Evolutionary conservation across 768 basidiomycete genomes (phyloP).

Genomic region (Termitomyces eurrhizus): DNA sequence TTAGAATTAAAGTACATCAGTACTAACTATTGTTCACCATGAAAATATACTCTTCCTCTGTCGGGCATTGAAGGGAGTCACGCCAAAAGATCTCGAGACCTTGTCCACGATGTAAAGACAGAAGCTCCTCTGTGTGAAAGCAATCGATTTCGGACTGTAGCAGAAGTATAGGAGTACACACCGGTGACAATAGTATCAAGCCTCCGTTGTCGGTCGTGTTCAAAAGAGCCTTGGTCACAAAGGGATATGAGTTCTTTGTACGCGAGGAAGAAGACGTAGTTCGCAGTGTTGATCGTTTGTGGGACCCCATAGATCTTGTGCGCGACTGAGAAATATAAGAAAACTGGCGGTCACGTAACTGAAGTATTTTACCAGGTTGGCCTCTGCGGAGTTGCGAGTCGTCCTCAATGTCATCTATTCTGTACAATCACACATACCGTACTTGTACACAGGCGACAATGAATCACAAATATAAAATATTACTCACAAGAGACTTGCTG

Average conservation of each 20-base stretch:
- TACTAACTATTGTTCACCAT: conserved; percentile 94
- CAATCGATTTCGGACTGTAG: neutral
- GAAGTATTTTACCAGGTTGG: conserved; percentile 53
- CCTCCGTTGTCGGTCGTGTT: conserved; percentile 29
- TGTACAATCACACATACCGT: conserved; percentile 24
- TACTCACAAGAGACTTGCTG: conserved; percentile 82
- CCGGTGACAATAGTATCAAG: conserved; percentile 76
- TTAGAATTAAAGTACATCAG: neutral
- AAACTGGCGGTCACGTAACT: neutral
- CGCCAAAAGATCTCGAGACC: conserved; percentile 95
- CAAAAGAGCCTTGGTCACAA: conserved; percentile 25
- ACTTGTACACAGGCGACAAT: neutral
- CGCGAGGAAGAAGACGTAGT: conserved; percentile 95
- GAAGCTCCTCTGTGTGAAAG: conserved; percentile 48
- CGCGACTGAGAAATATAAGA: conserved; percentile 46
- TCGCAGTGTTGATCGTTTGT: conserved; percentile 96
- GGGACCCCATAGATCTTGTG: conserved; percentile 97
- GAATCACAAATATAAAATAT: neutral
- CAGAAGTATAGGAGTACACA: conserved; percentile 22
- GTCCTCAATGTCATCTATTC: conserved; percentile 94
- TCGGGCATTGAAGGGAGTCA: conserved; percentile 86
- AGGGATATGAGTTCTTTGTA: conserved; percentile 78
- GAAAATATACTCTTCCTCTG: conserved; percentile 88
- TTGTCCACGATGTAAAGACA: conserved; percentile 92
- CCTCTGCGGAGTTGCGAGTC: conserved; percentile 85